Base-by-base conservation (phyloP, 345 rosid genomes). In the Camelina laxa region DNA sequence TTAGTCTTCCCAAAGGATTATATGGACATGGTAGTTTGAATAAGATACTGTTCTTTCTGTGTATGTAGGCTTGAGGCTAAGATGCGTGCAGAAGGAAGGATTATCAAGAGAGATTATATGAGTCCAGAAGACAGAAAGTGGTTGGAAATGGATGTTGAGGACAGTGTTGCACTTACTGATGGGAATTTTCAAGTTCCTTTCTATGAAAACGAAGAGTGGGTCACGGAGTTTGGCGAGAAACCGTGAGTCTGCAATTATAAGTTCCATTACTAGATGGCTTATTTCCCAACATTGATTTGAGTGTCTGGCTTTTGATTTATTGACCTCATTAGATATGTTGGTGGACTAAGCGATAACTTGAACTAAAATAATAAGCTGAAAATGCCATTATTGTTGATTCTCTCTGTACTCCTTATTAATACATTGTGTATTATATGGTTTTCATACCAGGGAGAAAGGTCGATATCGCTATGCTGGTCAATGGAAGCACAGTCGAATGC, bases 401-500 rank as follows among this genome's bases (percentile, higher is more conserved):
- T 36, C 33, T 82, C 20, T 51, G 64, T 27, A 17, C 69, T 22
- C 60, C 61, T 81, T 63, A 17, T 56, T 77, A 33, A 70, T 39
- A 30, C 60, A 22, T 63, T 13, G 39, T 53, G 17, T 35, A 14
- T 70, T 24, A n/a, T 57, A 27, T 77, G 44, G 13, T 64, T 20
- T 59, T 60, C 69, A 5, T 79, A 74, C 55, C 82, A 93, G 98
- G 86, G 96, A 89, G 83, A 89, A 85, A 83, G 97, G 98, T 55
- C 86, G 97, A 47, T 93, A 93, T 61, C 92, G 98, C 53, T 93
- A 93, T 81, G 93, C 96, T 82, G 97, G 98, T 61, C 87, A 93
- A 75, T 93, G 97, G 98, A 93, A 91, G 92, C 98, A 87, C 69
- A 89, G 96, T 38, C 85, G 93, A 81, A 85, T 93, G 93, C 98